phyloP scores from a whole-genome alignment of 768 basidiomycete genomes.

The Terana coerulea region DNA sequence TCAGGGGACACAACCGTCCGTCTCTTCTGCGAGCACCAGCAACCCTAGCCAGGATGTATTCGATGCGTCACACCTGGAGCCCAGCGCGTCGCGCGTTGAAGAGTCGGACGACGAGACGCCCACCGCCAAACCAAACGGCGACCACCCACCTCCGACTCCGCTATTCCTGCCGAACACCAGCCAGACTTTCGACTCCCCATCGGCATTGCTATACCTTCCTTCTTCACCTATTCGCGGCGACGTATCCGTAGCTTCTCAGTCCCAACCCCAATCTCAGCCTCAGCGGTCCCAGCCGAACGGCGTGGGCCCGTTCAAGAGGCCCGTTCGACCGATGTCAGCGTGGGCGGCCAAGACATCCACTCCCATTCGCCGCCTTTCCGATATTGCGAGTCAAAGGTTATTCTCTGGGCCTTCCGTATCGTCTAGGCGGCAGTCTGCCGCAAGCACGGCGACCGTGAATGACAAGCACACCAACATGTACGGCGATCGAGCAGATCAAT shows the following conservation, averaged over 20 bases:
- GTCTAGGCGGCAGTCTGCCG: no score
- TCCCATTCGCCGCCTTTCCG: constrained; percentile 47
- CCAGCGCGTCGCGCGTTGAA: no score
- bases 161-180: constrained; percentile 52
- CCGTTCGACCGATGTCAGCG: constrained; percentile 21
- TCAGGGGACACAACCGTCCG: neutral
- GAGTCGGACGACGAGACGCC: constrained; percentile 6
- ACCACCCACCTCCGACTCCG: constrained; percentile 22
- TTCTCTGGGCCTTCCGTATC: constrained; percentile 25
- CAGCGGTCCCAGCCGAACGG: constrained; percentile 36
- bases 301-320: constrained; percentile 23
- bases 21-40: no score
- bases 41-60: neutral
- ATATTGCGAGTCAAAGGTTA: constrained; percentile 39
- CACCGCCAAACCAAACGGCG: neutral
- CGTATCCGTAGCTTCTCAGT: neutral
- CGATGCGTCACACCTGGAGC: no score
- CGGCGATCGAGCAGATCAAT: constrained; percentile 22
- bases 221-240: constrained; percentile 10
- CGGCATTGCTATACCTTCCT: neutral
- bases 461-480: constrained; percentile 6
- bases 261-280: constrained; percentile 24
- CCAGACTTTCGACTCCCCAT: constrained; percentile 30
- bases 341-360: constrained; percentile 11
- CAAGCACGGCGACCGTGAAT: neutral